Percentiles rank a stretch among this genome's conserved stretches.
Conservation (phyloP, 78 protist species). For the Ministeria vibrans region DNA sequence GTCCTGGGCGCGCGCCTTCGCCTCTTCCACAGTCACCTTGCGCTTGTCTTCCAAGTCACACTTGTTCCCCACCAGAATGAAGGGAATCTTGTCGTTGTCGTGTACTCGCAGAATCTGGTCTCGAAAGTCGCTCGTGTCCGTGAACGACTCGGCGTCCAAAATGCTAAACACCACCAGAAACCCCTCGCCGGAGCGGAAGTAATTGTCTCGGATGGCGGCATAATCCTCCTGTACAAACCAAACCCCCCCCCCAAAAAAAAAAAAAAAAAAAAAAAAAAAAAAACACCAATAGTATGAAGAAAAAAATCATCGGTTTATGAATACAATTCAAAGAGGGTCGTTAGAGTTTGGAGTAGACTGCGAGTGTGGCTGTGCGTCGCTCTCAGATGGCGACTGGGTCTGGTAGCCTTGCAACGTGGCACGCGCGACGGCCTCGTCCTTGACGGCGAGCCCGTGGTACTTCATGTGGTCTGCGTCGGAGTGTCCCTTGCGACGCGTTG, state of each 20-base stretch:
- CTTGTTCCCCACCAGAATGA: slow-evolving; percentile 53
- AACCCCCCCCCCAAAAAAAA: not conserved
- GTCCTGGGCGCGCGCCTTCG: not conserved
- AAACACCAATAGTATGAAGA: not conserved
- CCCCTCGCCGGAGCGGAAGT: slow-evolving; percentile 51
- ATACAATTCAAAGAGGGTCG: no score
- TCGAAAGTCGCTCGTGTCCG: slow-evolving; percentile 13
- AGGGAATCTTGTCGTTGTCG: slow-evolving; percentile 49
- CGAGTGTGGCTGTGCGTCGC: no score
- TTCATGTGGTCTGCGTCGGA: no score
- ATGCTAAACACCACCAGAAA: slow-evolving; percentile 36
- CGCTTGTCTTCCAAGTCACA: slow-evolving; percentile 34
- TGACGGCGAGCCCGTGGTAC: no score
- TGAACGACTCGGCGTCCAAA: slow-evolving; percentile 15
- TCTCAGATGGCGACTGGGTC: no score
- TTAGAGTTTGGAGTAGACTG: no score
- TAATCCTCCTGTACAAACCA: slow-evolving; percentile 50
- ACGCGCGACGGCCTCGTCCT: no score
- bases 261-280: not conserved
- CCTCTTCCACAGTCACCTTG: not conserved
- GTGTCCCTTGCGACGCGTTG: no score
- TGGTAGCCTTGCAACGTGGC: no score
- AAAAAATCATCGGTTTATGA: no score
- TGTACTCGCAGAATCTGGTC: slow-evolving; percentile 74
- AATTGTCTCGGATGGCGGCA: slow-evolving; percentile 50